A percentile compares a stretch with the other conserved stretches of the same genome.
Conservation (phyloP, 352 stramenopile genomes). For the Globisporangium apiculatum region DNA sequence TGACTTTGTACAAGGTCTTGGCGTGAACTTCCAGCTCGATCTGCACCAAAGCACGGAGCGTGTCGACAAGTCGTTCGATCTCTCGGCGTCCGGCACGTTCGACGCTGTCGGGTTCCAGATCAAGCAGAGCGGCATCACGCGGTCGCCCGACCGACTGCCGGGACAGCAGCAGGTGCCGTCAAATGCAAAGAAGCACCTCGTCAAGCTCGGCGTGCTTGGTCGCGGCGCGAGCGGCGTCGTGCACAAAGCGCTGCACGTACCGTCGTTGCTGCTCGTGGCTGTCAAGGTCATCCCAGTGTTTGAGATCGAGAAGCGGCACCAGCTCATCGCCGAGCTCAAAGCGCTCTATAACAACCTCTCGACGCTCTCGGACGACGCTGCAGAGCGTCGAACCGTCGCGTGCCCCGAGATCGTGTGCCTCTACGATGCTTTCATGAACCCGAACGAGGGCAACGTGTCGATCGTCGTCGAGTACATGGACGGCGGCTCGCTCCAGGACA, state of each 20-base stretch:
- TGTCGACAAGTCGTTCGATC: constrained; percentile 73
- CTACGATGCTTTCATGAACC: constrained; percentile 93
- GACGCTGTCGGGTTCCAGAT: constrained; percentile 79
- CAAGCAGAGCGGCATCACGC: constrained; percentile 73
- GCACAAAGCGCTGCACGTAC: constrained; percentile 86
- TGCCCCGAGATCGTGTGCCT: constrained; percentile 87
- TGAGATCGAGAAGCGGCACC: constrained; percentile 83
- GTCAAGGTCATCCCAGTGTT: constrained; percentile 90
- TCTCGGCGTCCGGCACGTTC: constrained; percentile 77
- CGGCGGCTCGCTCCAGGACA: constrained; percentile 90
- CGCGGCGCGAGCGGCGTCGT: constrained; percentile 85
- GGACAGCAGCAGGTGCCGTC: constrained; percentile 27
- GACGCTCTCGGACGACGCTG: constrained; percentile 49
- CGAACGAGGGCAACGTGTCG: constrained; percentile 85
- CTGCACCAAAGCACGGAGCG: constrained; percentile 48
- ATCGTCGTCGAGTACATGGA: constrained; percentile 97
- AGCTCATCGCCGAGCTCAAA: constrained; percentile 84
- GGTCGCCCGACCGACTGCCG: constrained; percentile 38
- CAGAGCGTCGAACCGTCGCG: constrained; percentile 34
- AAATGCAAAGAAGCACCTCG: constrained; percentile 74
- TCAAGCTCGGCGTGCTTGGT: constrained; percentile 76
- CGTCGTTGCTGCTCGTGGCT: constrained; percentile 82
- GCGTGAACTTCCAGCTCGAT: constrained; percentile 65
- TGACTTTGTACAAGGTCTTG: constrained; percentile 62
- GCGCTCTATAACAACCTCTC: constrained; percentile 84